Conservation (phyloP, 345 rosid species). For the Toxicodendron radicans region DNA sequence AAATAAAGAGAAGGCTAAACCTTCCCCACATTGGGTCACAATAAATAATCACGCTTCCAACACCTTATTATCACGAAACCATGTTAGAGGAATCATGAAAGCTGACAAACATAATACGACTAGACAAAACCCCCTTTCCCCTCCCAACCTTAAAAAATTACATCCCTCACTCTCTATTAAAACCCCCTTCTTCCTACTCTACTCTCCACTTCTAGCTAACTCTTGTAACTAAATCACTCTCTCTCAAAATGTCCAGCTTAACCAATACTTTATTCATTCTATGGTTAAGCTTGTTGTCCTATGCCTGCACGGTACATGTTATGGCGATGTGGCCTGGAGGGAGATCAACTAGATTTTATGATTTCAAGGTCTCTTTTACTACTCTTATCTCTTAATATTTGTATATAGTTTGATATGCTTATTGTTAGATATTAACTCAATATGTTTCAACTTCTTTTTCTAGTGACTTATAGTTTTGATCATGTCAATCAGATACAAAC, state of each 20-base stretch:
- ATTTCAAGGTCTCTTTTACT: conserved; percentile 54
- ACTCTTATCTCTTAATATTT: not conserved
- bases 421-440: not conserved
- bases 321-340: conserved; percentile 39
- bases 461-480: not conserved
- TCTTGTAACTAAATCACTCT: conserved; percentile 8
- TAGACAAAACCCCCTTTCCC: conserved; percentile 17
- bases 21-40: conserved; percentile 55
- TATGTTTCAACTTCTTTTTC: not conserved
- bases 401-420: not conserved
- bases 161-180: conserved; percentile 20
- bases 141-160: conserved; percentile 23
- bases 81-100: conserved; percentile 59
- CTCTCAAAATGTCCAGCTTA: conserved; percentile 37
- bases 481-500: conserved; percentile 54
- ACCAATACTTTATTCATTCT: conserved; percentile 26
- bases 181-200: conserved; percentile 8
- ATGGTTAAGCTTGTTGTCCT: conserved; percentile 34
- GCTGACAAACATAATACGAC: conserved; percentile 41
- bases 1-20: conserved; percentile 22
- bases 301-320: conserved; percentile 32
- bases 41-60: conserved; percentile 56
- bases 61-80: conserved; percentile 56
- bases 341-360: conserved; percentile 64
- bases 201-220: conserved; percentile 4